phyloP scores from a whole-genome alignment of 2,329 filamentous ascomycete genomes.

The Epichloe hybrida region DNA sequence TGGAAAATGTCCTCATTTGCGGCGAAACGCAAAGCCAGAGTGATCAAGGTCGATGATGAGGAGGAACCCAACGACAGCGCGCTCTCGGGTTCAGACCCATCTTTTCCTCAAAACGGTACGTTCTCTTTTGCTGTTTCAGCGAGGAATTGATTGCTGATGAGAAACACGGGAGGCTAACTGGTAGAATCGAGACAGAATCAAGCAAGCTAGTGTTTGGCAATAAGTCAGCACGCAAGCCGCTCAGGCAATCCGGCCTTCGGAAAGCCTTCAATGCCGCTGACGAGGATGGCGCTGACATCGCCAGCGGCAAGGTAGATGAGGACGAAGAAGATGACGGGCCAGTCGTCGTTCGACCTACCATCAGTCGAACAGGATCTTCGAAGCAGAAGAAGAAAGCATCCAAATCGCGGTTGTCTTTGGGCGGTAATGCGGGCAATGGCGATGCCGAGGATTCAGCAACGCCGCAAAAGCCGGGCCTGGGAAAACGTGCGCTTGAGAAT shows the following conservation, averaged over 20 bases:
- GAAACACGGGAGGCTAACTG: slow-evolving; percentile 20
- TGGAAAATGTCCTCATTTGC: slow-evolving; percentile 40
- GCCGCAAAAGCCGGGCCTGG: slow-evolving; percentile 53
- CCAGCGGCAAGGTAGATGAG: slow-evolving; percentile 15
- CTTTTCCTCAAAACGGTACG: slow-evolving; percentile 24
- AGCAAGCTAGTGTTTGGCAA: slow-evolving; percentile 24
- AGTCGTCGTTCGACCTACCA: slow-evolving; percentile 33
- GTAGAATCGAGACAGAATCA: slow-evolving; percentile 13
- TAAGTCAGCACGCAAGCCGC: slow-evolving; percentile 36
- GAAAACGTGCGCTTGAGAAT: slow-evolving; percentile 51
- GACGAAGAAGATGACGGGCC: slow-evolving; percentile 33
- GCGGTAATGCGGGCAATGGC: slow-evolving; percentile 37
- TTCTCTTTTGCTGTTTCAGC: slow-evolving; percentile 8
- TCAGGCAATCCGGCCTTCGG: slow-evolving; percentile 44
- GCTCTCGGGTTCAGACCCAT: slow-evolving; percentile 11
- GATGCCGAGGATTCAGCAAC: slow-evolving; percentile 38
- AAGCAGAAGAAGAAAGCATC: slow-evolving; percentile 52
- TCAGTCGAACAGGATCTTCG: slow-evolving; percentile 32
- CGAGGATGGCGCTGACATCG: slow-evolving; percentile 15
- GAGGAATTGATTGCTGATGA: slow-evolving; percentile 19
- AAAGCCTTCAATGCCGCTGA: slow-evolving; percentile 39
- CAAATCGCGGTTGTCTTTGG: slow-evolving; percentile 60
- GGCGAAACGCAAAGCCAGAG: slow-evolving; percentile 56
- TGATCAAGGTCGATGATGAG: slow-evolving; percentile 58
- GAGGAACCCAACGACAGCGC: slow-evolving; percentile 30